phyloP scores from a whole-genome alignment of 768 basidiomycete species.

The Nevesoporus exiguus region DNA sequence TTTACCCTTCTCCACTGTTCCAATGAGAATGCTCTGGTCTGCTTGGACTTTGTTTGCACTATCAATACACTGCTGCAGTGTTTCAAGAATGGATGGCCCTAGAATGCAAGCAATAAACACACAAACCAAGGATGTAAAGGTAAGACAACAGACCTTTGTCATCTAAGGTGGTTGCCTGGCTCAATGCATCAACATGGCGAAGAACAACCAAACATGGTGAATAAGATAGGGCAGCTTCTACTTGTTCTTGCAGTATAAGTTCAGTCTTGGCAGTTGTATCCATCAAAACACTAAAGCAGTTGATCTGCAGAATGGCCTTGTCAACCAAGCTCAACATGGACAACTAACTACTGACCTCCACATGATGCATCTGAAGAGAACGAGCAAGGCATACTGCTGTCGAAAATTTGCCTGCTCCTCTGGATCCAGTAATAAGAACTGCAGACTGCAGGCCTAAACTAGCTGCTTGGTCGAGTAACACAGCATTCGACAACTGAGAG shows the following conservation, averaged over 20 bases:
- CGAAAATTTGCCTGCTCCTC: conserved; percentile 81
- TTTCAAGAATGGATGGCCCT: conserved; percentile 59
- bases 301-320: conserved; percentile 49
- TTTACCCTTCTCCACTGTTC: conserved; percentile 62
- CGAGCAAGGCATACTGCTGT: conserved; percentile 53
- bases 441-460: conserved; percentile 65
- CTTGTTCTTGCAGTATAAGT: conserved; percentile 61
- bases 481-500: conserved; percentile 55
- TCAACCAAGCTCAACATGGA: neutral
- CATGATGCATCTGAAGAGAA: conserved; percentile 68
- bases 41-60: conserved; percentile 57
- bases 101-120: neutral
- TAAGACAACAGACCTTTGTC: conserved; percentile 39
- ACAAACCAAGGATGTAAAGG: neutral
- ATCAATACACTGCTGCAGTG: conserved; percentile 61
- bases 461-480: conserved; percentile 51
- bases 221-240: conserved; percentile 74
- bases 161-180: conserved; percentile 55
- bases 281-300: conserved; percentile 80
- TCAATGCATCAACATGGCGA: conserved; percentile 76
- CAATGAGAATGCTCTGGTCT: conserved; percentile 74
- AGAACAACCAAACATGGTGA: conserved; percentile 85
- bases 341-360: conserved; percentile 51
- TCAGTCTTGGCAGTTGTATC: conserved; percentile 78
- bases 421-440: conserved; percentile 71